These are phyloP conservation scores for Albatrellus ellisii DNA, from an alignment of 768 basidiomycete species.

Conservation along the genomic window DNA sequence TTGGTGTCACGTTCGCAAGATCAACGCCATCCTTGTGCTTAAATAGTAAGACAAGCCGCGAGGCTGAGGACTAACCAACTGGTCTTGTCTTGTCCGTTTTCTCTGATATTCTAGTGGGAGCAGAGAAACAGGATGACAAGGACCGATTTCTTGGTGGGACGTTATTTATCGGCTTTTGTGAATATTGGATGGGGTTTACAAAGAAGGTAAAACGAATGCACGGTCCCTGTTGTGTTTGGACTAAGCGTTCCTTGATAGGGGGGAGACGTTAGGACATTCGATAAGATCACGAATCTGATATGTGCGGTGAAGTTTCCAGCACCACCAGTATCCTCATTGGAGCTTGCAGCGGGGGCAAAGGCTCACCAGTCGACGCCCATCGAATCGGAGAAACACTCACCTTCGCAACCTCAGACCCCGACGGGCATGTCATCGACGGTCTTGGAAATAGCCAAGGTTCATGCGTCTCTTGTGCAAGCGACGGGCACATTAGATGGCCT, in stretches of 20 bases:
- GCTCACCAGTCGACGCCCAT: too few species aligned
- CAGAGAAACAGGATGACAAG: slow-evolving; percentile 24
- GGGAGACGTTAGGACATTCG: slow-evolving; percentile 25
- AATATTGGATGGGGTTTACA: slow-evolving; percentile 60
- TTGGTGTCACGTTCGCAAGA: slow-evolving; percentile 28
- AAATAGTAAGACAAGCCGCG: neutral
- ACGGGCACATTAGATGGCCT: slow-evolving; percentile 8
- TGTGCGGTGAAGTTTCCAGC: neutral
- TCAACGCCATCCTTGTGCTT: neutral
- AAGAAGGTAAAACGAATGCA: slow-evolving; percentile 32
- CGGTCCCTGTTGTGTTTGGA: neutral
- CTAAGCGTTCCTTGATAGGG: slow-evolving; percentile 23
- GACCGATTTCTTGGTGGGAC: slow-evolving; percentile 32
- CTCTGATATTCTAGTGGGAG: slow-evolving; percentile 27
- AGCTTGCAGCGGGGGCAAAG: too few species aligned
- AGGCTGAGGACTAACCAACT: neutral
- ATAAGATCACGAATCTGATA: slow-evolving; percentile 3
- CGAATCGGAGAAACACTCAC: too few species aligned
- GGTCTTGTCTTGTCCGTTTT: slow-evolving; percentile 29
- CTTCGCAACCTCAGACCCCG: too few species aligned
- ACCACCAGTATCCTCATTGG: neutral
- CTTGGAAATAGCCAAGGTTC: slow-evolving; percentile 8
- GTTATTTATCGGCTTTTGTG: slow-evolving; percentile 51
- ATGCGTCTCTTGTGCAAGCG: slow-evolving; percentile 10
- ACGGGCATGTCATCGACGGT: neutral